phyloP scores from a whole-genome alignment of 495 filamentous ascomycete species.

The Poronia punctata region DNA sequence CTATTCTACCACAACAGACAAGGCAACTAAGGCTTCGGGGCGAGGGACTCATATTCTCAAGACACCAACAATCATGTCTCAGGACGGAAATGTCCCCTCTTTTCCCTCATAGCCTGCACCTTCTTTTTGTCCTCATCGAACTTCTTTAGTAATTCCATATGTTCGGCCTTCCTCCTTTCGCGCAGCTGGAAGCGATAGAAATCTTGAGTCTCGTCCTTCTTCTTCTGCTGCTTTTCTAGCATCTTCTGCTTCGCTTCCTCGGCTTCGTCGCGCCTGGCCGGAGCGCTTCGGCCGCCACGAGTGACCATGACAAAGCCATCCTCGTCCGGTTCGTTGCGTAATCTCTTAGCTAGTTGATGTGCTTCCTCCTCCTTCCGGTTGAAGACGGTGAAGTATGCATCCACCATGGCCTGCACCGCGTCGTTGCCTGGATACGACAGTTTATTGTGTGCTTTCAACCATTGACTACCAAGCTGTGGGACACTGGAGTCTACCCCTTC shows the following conservation, averaged over 20 bases:
- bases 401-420: conserved; percentile 60
- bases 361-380: conserved; percentile 58
- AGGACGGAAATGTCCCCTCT: conserved; percentile 51
- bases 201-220: conserved; percentile 58
- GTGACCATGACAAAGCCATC: conserved; percentile 94
- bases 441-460: conserved; percentile 59
- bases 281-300: conserved; percentile 64
- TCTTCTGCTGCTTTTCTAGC: conserved; percentile 60
- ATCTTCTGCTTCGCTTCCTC: conserved; percentile 65
- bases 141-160: conserved; percentile 56
- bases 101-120: conserved; percentile 53
- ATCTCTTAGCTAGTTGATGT: conserved; percentile 51
- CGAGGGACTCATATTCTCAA: no score
- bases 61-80: conserved; percentile 33
- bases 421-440: conserved; percentile 61
- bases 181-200: conserved; percentile 94
- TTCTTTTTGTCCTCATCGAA: conserved; percentile 62
- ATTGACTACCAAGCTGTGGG: conserved; percentile 50
- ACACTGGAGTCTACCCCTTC: conserved; percentile 48
- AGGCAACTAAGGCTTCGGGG: no score
- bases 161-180: conserved; percentile 80
- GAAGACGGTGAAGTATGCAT: conserved; percentile 75
- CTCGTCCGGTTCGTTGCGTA: conserved; percentile 74
- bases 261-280: conserved; percentile 67
- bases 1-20: not conserved